These are phyloP conservation scores for Mycocalia duriaeana DNA, from an alignment of 1,284 basidiomycete species.

Conservation along the genomic window DNA sequence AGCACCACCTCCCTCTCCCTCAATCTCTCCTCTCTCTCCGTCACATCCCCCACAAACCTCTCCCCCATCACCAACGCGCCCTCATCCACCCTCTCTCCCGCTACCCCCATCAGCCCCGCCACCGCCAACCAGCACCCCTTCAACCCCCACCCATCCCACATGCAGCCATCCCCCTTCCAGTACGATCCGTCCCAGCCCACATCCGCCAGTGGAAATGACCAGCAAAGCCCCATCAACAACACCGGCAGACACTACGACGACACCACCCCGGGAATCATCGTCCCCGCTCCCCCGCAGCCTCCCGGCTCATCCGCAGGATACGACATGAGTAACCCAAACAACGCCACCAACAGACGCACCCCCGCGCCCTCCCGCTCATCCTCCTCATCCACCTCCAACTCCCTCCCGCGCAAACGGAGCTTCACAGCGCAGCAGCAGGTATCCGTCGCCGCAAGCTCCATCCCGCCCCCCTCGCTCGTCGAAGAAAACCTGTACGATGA, in stretches of 20 bases:
- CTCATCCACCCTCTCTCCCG: constrained; percentile 41
- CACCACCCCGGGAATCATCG: constrained; percentile 13
- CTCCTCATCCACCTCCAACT: constrained; percentile 23
- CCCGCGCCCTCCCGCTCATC: constrained; percentile 22
- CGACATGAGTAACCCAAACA: no score
- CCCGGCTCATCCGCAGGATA: constrained; percentile 19
- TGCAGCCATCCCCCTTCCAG: constrained; percentile 12
- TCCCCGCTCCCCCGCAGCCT: constrained; percentile 8
- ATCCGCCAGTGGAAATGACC: constrained; percentile 17
- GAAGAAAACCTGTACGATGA: constrained; percentile 35
- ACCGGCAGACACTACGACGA: constrained; percentile 32
- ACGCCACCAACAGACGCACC: constrained; percentile 24
- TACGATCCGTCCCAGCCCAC: constrained; percentile 26
- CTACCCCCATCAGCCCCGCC: constrained; percentile 55
- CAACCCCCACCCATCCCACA: constrained; percentile 22
- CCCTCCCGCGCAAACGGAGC: constrained; percentile 53
- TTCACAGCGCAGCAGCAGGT: no score
- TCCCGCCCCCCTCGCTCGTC: constrained; percentile 21
- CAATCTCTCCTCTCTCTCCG: constrained; percentile 59
- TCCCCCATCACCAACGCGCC: constrained; percentile 53
- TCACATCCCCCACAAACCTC: constrained; percentile 56
- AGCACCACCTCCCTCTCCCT: constrained; percentile 45
- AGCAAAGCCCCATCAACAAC: constrained; percentile 22
- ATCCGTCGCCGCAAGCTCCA: no score
- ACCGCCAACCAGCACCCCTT: constrained; percentile 21